phyloP scores from a whole-genome alignment of 164 flowering plant species.

The Macadamia tetraphylla region DNA sequence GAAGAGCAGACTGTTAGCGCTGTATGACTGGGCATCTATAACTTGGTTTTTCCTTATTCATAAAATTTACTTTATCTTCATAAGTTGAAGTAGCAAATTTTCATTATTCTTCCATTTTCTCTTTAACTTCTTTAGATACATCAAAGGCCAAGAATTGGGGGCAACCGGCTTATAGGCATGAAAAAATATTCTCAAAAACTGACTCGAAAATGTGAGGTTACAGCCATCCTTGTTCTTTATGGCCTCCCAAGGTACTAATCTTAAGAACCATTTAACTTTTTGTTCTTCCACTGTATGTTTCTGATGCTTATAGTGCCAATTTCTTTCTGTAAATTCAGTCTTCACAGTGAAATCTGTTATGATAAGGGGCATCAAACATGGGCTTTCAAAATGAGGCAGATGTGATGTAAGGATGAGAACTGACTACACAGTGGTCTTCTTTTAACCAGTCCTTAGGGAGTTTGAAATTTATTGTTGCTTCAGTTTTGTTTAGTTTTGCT shows the following conservation, averaged over 20 bases:
- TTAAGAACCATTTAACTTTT: neutral
- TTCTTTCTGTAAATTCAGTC: neutral
- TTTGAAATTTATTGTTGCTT: no score
- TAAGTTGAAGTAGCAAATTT: neutral
- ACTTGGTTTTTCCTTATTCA: neutral
- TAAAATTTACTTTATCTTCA: neutral
- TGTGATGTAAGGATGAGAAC: neutral
- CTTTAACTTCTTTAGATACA: slow-evolving; percentile 39
- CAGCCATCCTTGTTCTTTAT: slow-evolving; percentile 90
- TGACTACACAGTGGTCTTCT: no score
- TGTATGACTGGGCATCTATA: slow-evolving; percentile 39
- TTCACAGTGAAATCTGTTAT: neutral
- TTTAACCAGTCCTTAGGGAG: no score
- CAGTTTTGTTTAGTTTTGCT: no score
- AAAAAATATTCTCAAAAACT: slow-evolving; percentile 80
- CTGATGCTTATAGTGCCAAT: neutral
- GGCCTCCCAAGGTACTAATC: slow-evolving; percentile 82
- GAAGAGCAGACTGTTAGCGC: slow-evolving; percentile 93
- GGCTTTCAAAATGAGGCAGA: neutral
- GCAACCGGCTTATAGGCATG: slow-evolving; percentile 58
- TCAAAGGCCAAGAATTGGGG: slow-evolving; percentile 67
- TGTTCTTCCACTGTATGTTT: neutral
- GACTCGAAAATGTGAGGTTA: slow-evolving; percentile 81
- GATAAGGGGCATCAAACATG: neutral
- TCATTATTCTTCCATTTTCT: neutral